Evolutionary conservation across 2,329 filamentous ascomycete genomes (phyloP), one percentile per base, ranked within the genome.

Genomic region (Cercospora sesami): DNA sequence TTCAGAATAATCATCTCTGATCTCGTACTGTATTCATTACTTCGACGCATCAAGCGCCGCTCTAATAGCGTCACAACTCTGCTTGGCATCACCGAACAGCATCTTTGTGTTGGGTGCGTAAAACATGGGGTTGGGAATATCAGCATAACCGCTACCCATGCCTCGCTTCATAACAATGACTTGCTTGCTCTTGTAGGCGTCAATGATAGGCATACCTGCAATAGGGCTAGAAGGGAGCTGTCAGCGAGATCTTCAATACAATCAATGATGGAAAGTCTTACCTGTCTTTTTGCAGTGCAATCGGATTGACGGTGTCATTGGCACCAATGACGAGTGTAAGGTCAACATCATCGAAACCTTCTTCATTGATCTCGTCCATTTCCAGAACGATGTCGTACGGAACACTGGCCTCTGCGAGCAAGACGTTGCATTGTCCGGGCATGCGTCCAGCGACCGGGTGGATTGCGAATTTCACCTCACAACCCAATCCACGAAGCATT

Each of bases 311-410:
- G 0, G 93, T 96, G 75, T 97, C 93, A 74, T 97, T 96, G 8
- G 93, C 93, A 3, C 93, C 93, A 75, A 96, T 96, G 0, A 96
- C 93, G 3, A 74, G 86, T 0, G 92, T 93, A 9, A 96, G 84
- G 75, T 96, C 93, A 0, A 93, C 96, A 30, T 95, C 91, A 6
- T 85, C 80, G 78, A 96, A 97, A 75, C 76, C 75, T 65, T 96
- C 93, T 70, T 96, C 93, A 79, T 96, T 97, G 81, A 96, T 96
- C 82, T 97, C 93, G 74, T 96, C 93, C 93, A 96, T 96, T 81
- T 97, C 93, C 57, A 96, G 85, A 30, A 96, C 93, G 65, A 96
- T 94, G 74, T 97, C 93, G 75, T 96, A 96, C 2, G 92, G 92
- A 31, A 96, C 93, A 36, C 87, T 90, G 0, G 93, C 93, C 79